These are phyloP conservation scores for Uronychia setigera DNA, from an alignment of 73 alveolate genomes.

Conservation along the genomic window DNA sequence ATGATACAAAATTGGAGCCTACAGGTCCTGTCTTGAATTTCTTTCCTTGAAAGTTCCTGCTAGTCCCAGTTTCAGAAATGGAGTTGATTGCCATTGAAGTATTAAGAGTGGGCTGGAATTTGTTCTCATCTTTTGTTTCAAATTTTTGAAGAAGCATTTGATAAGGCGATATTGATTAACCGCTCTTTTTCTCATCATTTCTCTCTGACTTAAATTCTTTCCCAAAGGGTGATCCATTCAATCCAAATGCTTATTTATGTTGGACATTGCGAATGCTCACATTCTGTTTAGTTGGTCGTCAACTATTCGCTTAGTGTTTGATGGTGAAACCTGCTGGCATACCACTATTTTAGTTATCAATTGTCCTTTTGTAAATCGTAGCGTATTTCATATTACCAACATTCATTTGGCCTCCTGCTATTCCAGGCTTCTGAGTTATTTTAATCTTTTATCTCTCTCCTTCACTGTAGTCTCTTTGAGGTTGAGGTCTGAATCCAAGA, in stretches of 20 bases:
- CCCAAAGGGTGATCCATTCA: background rate
- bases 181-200: background rate
- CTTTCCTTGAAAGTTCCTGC: background rate
- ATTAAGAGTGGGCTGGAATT: background rate
- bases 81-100: background rate
- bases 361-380: background rate
- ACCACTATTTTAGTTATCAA: background rate
- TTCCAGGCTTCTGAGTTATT: background rate
- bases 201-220: background rate
- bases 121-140: background rate
- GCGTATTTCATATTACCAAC: background rate
- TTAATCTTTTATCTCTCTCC: background rate
- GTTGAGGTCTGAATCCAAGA: too few relatives aligned
- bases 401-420: background rate
- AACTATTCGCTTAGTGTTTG: too few relatives aligned
- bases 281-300: background rate
- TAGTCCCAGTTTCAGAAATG: background rate
- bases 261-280: background rate
- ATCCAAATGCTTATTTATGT: too few relatives aligned
- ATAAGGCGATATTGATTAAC: background rate
- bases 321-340: background rate
- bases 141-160: background rate
- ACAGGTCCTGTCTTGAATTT: background rate
- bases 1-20: background rate
- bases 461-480: background rate